Percentiles rank a stretch among this genome's conserved stretches.
phyloP scores from a whole-genome alignment of 1,284 basidiomycete genomes.

The Athelia sp. region DNA sequence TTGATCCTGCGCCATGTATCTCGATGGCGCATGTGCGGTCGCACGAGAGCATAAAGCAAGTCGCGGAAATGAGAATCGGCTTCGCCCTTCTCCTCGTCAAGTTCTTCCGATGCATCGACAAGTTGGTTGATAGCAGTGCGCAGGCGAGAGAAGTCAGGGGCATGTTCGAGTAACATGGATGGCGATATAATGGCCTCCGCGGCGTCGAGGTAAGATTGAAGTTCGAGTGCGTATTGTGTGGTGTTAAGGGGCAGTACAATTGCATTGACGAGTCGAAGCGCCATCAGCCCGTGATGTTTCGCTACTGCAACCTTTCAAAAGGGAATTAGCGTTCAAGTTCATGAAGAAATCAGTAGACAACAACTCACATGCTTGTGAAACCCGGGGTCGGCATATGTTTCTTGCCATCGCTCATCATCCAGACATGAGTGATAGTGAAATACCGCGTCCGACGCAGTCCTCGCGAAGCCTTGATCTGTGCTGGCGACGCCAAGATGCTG shows the following conservation, averaged over 20 bases:
- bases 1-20: too few species aligned
- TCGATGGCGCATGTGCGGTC: too few species aligned
- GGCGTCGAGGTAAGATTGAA: conserved; percentile 55
- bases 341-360: neutral
- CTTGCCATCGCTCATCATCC: conserved; percentile 74
- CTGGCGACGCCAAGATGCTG: conserved; percentile 28
- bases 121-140: conserved; percentile 45
- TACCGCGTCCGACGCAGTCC: conserved; percentile 48
- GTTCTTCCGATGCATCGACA: conserved; percentile 42
- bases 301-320: conserved; percentile 50
- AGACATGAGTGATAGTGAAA: conserved; percentile 86
- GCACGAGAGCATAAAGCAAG: conserved; percentile 18
- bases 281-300: conserved; percentile 56
- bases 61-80: conserved; percentile 39
- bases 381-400: conserved; percentile 70
- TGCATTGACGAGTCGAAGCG: conserved; percentile 58
- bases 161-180: neutral
- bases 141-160: conserved; percentile 39
- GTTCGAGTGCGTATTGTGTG: conserved; percentile 67
- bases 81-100: conserved; percentile 50
- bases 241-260: conserved; percentile 71
- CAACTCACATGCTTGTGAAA: conserved; percentile 64
- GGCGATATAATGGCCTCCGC: conserved; percentile 21
- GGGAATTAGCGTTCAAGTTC: conserved; percentile 1
- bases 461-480: conserved; percentile 30